Base-by-base conservation (phyloP, 2,329 filamentous ascomycete genomes). In the Cladosporium sphaerospermum region DNA sequence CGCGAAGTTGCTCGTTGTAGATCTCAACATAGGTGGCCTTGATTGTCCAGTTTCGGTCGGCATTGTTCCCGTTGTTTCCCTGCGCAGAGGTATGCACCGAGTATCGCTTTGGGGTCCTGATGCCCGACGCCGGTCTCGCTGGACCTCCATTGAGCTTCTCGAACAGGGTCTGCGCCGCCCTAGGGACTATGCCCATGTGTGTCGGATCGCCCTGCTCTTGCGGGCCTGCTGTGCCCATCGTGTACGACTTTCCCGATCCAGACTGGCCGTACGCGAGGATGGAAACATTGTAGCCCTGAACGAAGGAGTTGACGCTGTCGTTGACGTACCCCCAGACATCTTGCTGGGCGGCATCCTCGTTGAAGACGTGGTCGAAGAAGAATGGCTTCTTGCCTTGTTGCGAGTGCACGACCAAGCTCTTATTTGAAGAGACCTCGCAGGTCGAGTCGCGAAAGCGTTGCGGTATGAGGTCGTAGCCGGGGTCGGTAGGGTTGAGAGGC, bases 231-330 rank as follows among this genome's bases (percentile, higher is more conserved):
- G 93, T 99, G 54, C 93, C 93, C 93, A 99, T 99, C 0, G 93
- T 99, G 68, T 95, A 97, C 2, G 92, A 97, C 74, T 99, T 99
- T 62, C 93, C 93, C 9, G 93, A 90, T 53, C 93, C 93, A 28
- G 93, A 99, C 75, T 99, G 93, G 60, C 93, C 93, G 66, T 99
- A 99, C 45, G 93, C 93, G 63, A 99, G 76, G 46, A 99, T 83
- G 3, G 93, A 99, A 54, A 99, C 93, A 81, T 99, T 99, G 80
- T 97, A 99, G 52, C 93, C 93, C 67, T 96, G 89, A 1, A 93
- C 76, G 63, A 99, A 99, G 2, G 91, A 88, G 62, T 79, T 83
- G 61, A 97, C 87, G 62, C 90, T 95, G 61, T 99, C 93, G 57
- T 83, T 83, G 45, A 99, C 77, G 65, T 99, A 99, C 44, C 96